These are phyloP conservation scores for Myrica gale DNA, from an alignment of 306 rosid genomes.

Conservation along the genomic window DNA sequence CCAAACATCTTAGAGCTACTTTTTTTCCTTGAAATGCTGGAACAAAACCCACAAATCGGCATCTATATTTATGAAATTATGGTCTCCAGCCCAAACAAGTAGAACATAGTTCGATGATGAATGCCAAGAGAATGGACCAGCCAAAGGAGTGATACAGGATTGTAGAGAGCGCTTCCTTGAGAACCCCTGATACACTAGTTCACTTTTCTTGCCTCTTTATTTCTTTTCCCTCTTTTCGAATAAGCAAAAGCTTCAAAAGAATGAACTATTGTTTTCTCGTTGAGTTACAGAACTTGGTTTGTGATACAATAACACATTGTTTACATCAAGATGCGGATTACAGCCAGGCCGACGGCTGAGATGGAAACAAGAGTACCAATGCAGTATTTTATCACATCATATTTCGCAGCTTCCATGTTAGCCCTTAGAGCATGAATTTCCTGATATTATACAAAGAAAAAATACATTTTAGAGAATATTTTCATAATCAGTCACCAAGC, in stretches of 20 bases:
- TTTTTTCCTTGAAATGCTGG: not conserved
- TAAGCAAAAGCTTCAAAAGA: conserved; percentile 35
- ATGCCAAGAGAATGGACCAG: conserved; percentile 30
- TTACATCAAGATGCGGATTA: conserved; percentile 76
- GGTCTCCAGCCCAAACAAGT: conserved; percentile 17
- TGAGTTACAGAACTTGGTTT: conserved; percentile 21
- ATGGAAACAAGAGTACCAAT: conserved; percentile 94
- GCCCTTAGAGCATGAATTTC: conserved; percentile 88
- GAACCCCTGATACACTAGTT: conserved; percentile 17
- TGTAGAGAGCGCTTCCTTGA: conserved; percentile 16
- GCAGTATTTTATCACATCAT: conserved; percentile 94
- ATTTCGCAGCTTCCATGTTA: conserved; percentile 92
- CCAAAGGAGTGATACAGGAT: conserved; percentile 26
- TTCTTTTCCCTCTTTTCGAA: conserved; percentile 10
- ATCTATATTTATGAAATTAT: not conserved
- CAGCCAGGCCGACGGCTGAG: conserved; percentile 94
- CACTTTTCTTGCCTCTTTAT: not conserved
- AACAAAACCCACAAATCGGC: not conserved
- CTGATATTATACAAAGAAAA: conserved; percentile 36
- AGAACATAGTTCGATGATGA: conserved; percentile 14
- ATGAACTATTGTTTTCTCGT: conserved; percentile 13
- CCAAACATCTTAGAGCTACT: no score
- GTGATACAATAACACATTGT: conserved; percentile 21
- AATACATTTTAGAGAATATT: not conserved
- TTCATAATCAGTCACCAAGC: not conserved